Base-by-base conservation (phyloP, 1,284 basidiomycete species). In the Apiotrichum brassicae region DNA sequence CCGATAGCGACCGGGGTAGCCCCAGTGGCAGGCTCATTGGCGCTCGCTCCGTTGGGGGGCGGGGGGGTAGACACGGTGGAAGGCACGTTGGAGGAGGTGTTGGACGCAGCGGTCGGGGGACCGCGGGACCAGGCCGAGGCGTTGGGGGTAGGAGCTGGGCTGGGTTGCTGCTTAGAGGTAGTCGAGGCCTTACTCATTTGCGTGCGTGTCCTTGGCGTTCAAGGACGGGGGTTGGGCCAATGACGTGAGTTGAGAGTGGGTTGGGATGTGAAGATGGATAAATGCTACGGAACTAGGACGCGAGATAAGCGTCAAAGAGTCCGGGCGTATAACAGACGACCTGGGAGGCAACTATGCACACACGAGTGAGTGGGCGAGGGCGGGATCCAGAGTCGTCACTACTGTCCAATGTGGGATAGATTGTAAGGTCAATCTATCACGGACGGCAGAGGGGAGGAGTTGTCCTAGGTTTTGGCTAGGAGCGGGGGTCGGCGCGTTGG, bases 41-140 rank as follows among this genome's bases (percentile, higher is more conserved):
- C 40, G 42, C 49, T 58, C 55, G 56, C 58, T 56, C 62, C 62
- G 55, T 61, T 63, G 35, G 61, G 55, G 47, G 53, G 55, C 50
- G 51, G 45, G 41, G 54, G 53, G 20, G 57, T 56, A 20, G 56
- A 53, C 26, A 53, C 51, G 25, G 51, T 49, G 34, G 63, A 62
- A 39, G 61, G 51, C 48, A 59, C 56, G 46, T 56, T 62, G 23
- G 64, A 64, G 11, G 62, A 54, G 9, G 50, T 43, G 44, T 50
- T 59, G 50, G 56, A 57, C 49, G 59, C 51, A 46, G 58, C 57
- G 37, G 62, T 46, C 22, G 66, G 64, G 44, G 68, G 65, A 56
- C 66, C 68, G 51, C 65, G 61, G 47, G 65, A 61, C 68, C 66
- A 68, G 40, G 63, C 68, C 35, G 54, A 56, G 36, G 54, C 34